Base-by-base conservation (phyloP, 2,329 filamentous ascomycete genomes). In the Macrophomina pseudophaseolina region DNA sequence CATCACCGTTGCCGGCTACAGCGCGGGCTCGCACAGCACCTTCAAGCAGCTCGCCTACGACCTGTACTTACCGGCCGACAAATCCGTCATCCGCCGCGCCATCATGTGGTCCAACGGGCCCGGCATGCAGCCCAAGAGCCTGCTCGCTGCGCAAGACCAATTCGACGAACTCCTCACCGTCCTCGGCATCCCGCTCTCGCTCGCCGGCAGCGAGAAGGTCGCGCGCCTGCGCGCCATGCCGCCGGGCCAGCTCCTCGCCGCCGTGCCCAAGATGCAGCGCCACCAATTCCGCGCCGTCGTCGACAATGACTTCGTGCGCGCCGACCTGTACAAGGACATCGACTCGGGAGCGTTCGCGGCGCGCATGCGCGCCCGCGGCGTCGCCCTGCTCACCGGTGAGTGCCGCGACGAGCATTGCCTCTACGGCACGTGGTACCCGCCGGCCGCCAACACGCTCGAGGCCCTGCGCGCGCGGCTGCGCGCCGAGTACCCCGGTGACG, bases 21-120 rank as follows among this genome's bases (percentile, higher is more conserved):
- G 84, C 4, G 86, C 86, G 1, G 85, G 86, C 1, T 80, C 84
- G 2, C 84, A 87, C 70, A 85, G 83, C 2, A 80, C 82, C 2
- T 88, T 87, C 70, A 82, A 87, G 65, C 86, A 88, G 73, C 74
- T 88, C 2, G 81, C 84, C 9, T 84, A 87, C 69, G 86, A 88
- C 70, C 77, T 87, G 8, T 81, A 80, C 63, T 78, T 83, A 18
- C 80, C 83, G 0, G 76, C 79, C 9, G 72, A 78, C 4, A 79
- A 84, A 53, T 73, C 80, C 0, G 76, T 87, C 49, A 80, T 88
- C 64, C 82, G 81, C 65, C 77, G 84, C 63, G 83, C 78, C 8
- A 78, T 85, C 54, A 87, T 87, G 82, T 82, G 82, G 70, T 83
- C 82, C 18, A 86, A 86, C 70, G 82, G 83, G 0, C 81, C 83